phyloP scores from a whole-genome alignment of 805 yeast genomes.

The Saccharomycopsis malanga region DNA sequence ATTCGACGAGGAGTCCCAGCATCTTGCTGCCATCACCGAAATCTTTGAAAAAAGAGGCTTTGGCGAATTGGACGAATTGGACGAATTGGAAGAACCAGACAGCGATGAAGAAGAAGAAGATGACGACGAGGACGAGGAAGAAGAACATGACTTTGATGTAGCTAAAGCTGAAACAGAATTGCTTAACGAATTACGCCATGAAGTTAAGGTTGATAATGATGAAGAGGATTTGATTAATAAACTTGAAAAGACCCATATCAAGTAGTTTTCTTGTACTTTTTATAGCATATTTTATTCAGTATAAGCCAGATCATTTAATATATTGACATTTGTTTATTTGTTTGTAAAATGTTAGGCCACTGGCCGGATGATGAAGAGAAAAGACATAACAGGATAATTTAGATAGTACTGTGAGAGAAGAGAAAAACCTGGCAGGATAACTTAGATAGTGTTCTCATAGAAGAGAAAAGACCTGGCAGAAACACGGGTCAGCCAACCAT shows the following conservation, averaged over 20 bases:
- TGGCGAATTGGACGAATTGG: constrained; percentile 88
- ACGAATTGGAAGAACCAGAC: constrained; percentile 82
- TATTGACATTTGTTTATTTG: no score
- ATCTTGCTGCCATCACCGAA: constrained; percentile 51
- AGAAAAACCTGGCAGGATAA: no score
- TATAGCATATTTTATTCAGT: no score
- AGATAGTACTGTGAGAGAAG: no score
- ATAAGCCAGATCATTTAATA: no score
- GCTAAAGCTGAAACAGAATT: constrained; percentile 37
- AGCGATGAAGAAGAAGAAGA: constrained; percentile 51
- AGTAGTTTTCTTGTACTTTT: not conserved
- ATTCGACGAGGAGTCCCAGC: constrained; percentile 80
- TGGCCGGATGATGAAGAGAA: no score
- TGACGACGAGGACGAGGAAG: constrained; percentile 33
- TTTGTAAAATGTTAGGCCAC: no score
- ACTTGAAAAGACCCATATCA: constrained; percentile 49
- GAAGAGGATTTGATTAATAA: constrained; percentile 45
- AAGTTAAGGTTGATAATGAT: constrained; percentile 38
- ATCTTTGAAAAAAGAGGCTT: constrained; percentile 64
- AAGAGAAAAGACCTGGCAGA: no score
- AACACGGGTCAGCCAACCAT: no score
- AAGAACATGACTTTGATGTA: constrained; percentile 36
- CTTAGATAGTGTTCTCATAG: no score
- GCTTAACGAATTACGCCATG: constrained; percentile 33
- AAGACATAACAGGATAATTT: no score